A percentile compares a stretch with the other conserved stretches of the same genome.
Evolutionary conservation across 345 rosid genomes (phyloP).

Genomic region (thale cress (Arabidopsis thaliana)): DNA sequence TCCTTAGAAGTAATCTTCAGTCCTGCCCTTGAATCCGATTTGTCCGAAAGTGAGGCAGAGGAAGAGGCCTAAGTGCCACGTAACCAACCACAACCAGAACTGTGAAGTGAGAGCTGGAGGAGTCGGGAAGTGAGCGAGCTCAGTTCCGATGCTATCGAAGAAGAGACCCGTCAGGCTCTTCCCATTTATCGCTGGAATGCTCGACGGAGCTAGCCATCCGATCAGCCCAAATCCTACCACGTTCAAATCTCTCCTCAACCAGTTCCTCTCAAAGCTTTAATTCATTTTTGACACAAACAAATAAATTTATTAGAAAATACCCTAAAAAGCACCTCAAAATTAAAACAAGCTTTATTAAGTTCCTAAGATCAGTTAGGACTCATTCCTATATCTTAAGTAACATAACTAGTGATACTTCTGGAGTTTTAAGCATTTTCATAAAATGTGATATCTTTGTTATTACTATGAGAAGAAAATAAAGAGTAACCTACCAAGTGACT

Average conservation of each 20-base stretch:
- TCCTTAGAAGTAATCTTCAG: conserved; percentile 66
- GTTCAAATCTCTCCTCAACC: conserved; percentile 76
- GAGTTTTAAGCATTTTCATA: neutral
- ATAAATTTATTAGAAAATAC: neutral
- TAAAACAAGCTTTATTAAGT: neutral
- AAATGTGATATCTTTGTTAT: neutral
- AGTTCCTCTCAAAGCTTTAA: conserved; percentile 76
- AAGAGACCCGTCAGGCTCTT: conserved; percentile 93
- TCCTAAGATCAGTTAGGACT: no score
- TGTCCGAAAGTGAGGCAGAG: conserved; percentile 90
- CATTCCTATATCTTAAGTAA: no score
- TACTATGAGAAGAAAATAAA: neutral
- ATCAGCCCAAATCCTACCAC: conserved; percentile 90
- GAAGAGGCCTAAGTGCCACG: conserved; percentile 91
- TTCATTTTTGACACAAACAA: conserved; percentile 6
- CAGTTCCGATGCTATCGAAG: conserved; percentile 90
- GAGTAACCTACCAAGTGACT: conserved; percentile 59
- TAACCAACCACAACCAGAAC: conserved; percentile 85
- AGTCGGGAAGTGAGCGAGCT: conserved; percentile 92
- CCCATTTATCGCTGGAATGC: conserved; percentile 80
- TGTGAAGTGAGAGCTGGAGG: conserved; percentile 73
- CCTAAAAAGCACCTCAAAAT: neutral
- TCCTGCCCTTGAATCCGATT: conserved; percentile 97
- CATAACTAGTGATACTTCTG: no score
- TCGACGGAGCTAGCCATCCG: conserved; percentile 94